These are phyloP conservation scores for Rhodotorula mucilaginosa DNA, from an alignment of 1,284 basidiomycete genomes.

Conservation along the genomic window DNA sequence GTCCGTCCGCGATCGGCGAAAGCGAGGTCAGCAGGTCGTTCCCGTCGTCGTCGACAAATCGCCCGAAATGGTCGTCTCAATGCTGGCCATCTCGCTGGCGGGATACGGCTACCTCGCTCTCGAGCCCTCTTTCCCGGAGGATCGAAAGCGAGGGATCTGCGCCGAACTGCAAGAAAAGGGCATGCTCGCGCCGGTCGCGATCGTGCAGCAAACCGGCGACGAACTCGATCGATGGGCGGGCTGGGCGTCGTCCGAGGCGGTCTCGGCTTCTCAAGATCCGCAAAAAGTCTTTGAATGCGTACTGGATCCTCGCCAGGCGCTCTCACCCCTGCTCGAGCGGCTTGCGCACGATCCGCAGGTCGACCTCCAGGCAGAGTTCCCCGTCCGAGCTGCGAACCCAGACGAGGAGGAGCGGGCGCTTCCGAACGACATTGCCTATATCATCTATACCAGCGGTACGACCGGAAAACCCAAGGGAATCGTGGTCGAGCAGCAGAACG, in stretches of 20 bases:
- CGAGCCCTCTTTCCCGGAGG: slow-evolving; percentile 38
- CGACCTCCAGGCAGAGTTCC: slow-evolving; percentile 6
- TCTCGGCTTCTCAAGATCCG: no score
- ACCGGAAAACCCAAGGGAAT: slow-evolving; percentile 43
- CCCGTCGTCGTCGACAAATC: slow-evolving; percentile 39
- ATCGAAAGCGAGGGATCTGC: slow-evolving; percentile 31
- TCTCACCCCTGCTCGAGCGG: slow-evolving; percentile 7
- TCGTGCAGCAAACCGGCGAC: slow-evolving; percentile 20
- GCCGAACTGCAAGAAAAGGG: slow-evolving; percentile 22
- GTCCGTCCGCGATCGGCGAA: not conserved
- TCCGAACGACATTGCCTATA: slow-evolving; percentile 35
- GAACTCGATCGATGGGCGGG: slow-evolving; percentile 22
- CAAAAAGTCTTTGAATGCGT: slow-evolving; percentile 7
- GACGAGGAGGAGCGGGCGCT: not conserved
- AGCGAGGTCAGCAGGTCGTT: slow-evolving; percentile 21
- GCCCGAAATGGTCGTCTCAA: slow-evolving; percentile 33
- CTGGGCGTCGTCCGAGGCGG: not conserved
- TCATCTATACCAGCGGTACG: slow-evolving; percentile 43
- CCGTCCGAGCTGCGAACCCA: not conserved
- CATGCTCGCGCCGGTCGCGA: slow-evolving; percentile 24
- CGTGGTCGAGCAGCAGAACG: slow-evolving; percentile 39
- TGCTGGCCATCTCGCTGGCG: slow-evolving; percentile 38
- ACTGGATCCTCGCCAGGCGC: slow-evolving; percentile 12
- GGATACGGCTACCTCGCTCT: slow-evolving; percentile 41
- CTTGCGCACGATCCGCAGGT: not conserved